Base-by-base conservation (phyloP, 306 rosid genomes). In the Macrotyloma uniflorum region DNA sequence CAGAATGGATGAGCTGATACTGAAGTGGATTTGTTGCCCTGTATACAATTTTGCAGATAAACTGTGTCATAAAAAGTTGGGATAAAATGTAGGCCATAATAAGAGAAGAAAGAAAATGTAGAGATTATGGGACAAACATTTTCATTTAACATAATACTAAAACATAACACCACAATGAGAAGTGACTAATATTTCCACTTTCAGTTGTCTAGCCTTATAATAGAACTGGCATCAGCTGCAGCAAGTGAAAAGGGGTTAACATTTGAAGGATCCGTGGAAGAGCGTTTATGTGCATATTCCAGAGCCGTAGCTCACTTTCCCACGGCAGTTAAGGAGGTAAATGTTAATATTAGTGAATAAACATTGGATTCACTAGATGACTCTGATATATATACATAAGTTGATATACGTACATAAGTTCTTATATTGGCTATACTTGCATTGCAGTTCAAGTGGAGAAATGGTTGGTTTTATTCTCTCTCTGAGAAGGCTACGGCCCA, bases 271-370 rank as follows among this genome's bases (percentile, higher is more conserved):
- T 93, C 84, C 59, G 83, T 93, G 88, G 96, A 85, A 76, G 91
- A 93, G 32, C 89, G 98, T n/a, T 79, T 95, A 70, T 95, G 98
- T 67, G 98, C 99, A 0, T 95, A 95, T 77, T 83, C 98, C 1
- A 83, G 94, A 55, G 83, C 99, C 0, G 99, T 95, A 33, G 87
- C 98, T 15, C 97, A 95, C 83, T 95, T 95, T 66, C 99, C 98
- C 40, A 95, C 99, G 0, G 99, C 99, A 79, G 97, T 95, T 33
- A 95, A 95, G 81, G 99, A 95, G 98, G 98, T 95, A 76, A 80
- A 72, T 35, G 55, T 43, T 26, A 59, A 59, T 2, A 42, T 42
- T 45, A 11, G 6, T 4, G 23, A 40, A 26, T 47, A 55, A 18
- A 64, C 26, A 43, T 54, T 42, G 47, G 16, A 70, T 14, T 58